phyloP scores from a whole-genome alignment of 2,329 filamentous ascomycete species.

The Pleochaeta shiraiana region DNA sequence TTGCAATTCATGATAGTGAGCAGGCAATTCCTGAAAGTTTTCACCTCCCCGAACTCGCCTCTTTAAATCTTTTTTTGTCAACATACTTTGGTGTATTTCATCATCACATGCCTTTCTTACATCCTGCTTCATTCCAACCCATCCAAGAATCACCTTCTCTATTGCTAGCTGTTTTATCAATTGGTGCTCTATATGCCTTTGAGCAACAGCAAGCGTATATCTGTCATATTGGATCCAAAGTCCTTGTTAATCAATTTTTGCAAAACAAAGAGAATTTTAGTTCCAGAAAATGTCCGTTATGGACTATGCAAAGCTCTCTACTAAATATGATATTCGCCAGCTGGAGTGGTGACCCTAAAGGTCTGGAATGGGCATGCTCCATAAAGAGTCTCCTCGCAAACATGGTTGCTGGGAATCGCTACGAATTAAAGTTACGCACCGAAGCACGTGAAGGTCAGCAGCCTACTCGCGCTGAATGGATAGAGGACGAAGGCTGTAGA shows the following conservation, averaged over 20 bases:
- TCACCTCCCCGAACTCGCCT: slow-evolving; percentile 57
- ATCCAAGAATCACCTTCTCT: slow-evolving; percentile 62
- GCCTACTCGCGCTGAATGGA: slow-evolving; percentile 75
- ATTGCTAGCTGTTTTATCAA: slow-evolving; percentile 75
- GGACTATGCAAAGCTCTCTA: slow-evolving; percentile 95
- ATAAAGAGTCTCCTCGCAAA: slow-evolving; percentile 97
- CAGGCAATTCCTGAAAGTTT: slow-evolving; percentile 73
- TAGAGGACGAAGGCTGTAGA: slow-evolving; percentile 89
- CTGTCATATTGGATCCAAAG: slow-evolving; percentile 92
- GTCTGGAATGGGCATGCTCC: slow-evolving; percentile 94
- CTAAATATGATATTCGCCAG: slow-evolving; percentile 98
- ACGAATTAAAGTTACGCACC: slow-evolving; percentile 82
- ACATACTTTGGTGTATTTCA: slow-evolving; percentile 97
- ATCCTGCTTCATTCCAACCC: slow-evolving; percentile 75
- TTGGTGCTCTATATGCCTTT: slow-evolving; percentile 90
- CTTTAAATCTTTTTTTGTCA: slow-evolving; percentile 77
- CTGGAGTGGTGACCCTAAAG: slow-evolving; percentile 97
- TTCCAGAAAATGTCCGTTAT: slow-evolving; percentile 88
- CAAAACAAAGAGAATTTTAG: slow-evolving; percentile 99
- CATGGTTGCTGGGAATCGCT: slow-evolving; percentile 95
- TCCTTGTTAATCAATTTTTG: slow-evolving; percentile 88
- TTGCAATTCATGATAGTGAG: slow-evolving; percentile 60
- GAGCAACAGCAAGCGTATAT: slow-evolving; percentile 95
- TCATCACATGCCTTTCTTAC: slow-evolving; percentile 87
- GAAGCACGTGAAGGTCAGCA: slow-evolving; percentile 60